Base-by-base conservation (phyloP, 2,329 filamentous ascomycete species). In the Exophiala sp. region DNA sequence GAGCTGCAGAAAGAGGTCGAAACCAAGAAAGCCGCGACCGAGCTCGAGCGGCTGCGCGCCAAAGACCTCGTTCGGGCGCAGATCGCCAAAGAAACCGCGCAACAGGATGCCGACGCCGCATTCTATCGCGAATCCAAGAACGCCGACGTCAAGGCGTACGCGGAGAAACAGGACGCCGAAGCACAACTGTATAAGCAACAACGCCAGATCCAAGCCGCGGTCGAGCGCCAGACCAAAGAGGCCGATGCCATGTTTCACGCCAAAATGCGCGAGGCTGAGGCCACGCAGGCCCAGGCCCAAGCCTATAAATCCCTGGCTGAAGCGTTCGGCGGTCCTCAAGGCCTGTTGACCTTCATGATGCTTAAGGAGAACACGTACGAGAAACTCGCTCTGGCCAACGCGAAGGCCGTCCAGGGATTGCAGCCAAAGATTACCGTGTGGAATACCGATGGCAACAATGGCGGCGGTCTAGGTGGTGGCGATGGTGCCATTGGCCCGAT, bases 391-490 rank as follows among this genome's bases (percentile, higher is more conserved):
- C 76, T 84, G 60, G 86, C 86, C 43, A 94, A 94, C 61, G 87
- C 85, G 40, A 66, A 75, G 24, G 88, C 86, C 24, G 80, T 94
- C 64, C 75, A 80, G 44, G 88, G 88, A 21, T 70, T 94, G 58
- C 79, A 89, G 66, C 88, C 88, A 58, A 94, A 94, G 82, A 93
- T 94, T 71, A 89, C 83, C 55, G 82, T 91, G 21, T 95, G 88
- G 88, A 93, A 88, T 65, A 94, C 88, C 7, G 86, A 86, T 37
- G 60, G 55, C 23, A 27, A 40, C 9, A 63, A 65, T 16, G 71
- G 68, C n/a, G 70, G 64, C 35, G 70, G 67, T n/a, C n/a, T n/a
- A n/a, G n/a, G n/a, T 21, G 66, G 68, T 35, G 54, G 59, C 23
- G 71, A 78, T 48, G 82, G 77, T 48, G 82, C 75, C 7, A 71